phyloP scores from a whole-genome alignment of 345 rosid species.

The Moringa oleifera region DNA sequence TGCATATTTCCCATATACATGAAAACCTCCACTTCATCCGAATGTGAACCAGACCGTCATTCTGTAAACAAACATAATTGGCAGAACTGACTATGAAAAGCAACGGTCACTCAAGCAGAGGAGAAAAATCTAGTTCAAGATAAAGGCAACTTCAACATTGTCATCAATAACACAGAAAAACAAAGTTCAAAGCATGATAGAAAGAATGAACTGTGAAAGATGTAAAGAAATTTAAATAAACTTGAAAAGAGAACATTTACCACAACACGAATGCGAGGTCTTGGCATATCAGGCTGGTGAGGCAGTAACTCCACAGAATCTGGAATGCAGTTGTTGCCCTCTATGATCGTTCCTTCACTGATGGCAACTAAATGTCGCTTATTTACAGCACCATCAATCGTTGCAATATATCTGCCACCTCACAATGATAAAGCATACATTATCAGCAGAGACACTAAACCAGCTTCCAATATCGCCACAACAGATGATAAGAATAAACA shows the following conservation, averaged over 20 bases:
- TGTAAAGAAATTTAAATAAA: too few species aligned
- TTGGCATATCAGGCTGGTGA: constrained; percentile 55
- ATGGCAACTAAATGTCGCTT: constrained; percentile 64
- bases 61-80: too few species aligned
- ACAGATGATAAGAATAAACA: background rate
- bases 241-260: constrained; percentile 28
- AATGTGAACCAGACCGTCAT: too few species aligned
- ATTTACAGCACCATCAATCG: constrained; percentile 59
- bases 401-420: constrained; percentile 68
- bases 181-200: background rate
- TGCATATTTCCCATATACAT: too few species aligned
- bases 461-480: background rate
- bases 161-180: too few species aligned
- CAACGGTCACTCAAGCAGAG: background rate
- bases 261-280: constrained; percentile 82
- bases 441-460: too few species aligned
- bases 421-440: background rate
- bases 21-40: too few species aligned
- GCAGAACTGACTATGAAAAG: background rate
- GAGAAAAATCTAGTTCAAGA: background rate
- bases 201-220: too few species aligned
- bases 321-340: constrained; percentile 76
- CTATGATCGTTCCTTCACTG: constrained; percentile 67
- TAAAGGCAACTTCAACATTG: background rate
- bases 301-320: constrained; percentile 89